These are phyloP conservation scores for Penicillium maclennaniae DNA, from an alignment of 495 filamentous ascomycete genomes.

Conservation along the genomic window DNA sequence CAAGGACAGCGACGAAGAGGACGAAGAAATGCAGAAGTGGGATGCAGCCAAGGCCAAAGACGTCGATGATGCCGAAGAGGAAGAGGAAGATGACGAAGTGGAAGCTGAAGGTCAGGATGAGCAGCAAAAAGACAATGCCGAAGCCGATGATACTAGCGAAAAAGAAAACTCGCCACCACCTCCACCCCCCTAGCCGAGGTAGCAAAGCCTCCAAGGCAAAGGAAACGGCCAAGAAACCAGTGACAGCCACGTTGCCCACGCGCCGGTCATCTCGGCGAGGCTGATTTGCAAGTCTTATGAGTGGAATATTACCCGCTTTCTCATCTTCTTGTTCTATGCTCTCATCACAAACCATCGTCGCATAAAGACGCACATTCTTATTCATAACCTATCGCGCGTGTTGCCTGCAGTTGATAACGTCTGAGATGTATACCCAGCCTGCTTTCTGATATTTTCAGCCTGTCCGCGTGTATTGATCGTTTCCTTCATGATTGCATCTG, in stretches of 20 bases:
- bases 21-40: slow-evolving; percentile 49
- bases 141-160: slow-evolving; percentile 17
- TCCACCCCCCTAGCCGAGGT: slow-evolving; percentile 17
- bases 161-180: slow-evolving; percentile 25
- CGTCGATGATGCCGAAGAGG: slow-evolving; percentile 21
- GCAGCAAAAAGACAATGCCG: slow-evolving; percentile 6
- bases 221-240: slow-evolving; percentile 14
- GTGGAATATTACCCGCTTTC: slow-evolving; percentile 1
- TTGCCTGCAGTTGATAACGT: slow-evolving; percentile 18
- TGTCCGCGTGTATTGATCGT: slow-evolving; percentile 1
- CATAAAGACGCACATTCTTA: slow-evolving; percentile 9
- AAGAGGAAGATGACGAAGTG: slow-evolving; percentile 27
- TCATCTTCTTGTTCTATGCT: slow-evolving; percentile 5
- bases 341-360: background rate
- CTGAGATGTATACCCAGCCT: slow-evolving; percentile 39
- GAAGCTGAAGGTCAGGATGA: slow-evolving; percentile 10
- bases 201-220: slow-evolving; percentile 15
- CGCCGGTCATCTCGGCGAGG: slow-evolving; percentile 39
- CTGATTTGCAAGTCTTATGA: slow-evolving; percentile 7
- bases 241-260: slow-evolving; percentile 31
- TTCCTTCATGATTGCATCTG: background rate
- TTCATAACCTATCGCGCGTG: slow-evolving; percentile 12
- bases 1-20: slow-evolving; percentile 50
- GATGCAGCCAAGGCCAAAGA: slow-evolving; percentile 23
- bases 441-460: slow-evolving; percentile 16